Evolutionary conservation across 257 asterid species (phyloP), one percentile per base, ranked within the genome.

Genomic region (Gynochthodes officinalis): DNA sequence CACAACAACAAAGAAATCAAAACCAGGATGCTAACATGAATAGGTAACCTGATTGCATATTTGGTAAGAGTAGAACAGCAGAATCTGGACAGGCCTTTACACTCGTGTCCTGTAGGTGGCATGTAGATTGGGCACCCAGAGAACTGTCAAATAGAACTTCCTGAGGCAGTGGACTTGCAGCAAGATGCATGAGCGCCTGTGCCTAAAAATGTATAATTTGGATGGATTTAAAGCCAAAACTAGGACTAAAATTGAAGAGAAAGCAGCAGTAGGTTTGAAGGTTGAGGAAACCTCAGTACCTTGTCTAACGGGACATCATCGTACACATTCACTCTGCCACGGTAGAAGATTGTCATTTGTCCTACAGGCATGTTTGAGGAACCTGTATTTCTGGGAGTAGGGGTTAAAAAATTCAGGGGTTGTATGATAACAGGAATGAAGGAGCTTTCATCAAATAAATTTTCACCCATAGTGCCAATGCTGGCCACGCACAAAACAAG

Each of bases 311-410:
- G 88, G 81, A 95, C 80, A 77, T 87, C 90, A 78, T 95, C 98
- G 70, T 90, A 92, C 67, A 95, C 99, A 80, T 90, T 90, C 76
- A 95, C 90, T 80, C 88, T 81, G 72, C 99, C 99, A 57, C 94
- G 75, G 72, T 95, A 95, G 79, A 95, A 95, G 76, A 95, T 89
- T 18, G 98, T 84, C 99, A 95, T 88, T 79, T 92, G 99, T 73
- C 96, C 96, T 55, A 58, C 83, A 30, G 85, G 84, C 50, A 57
- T 76, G 76, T 77, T 84, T 52, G 86, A 70, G 58, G 87, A 48
- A 71, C 68, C 86, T 73, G 80, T 69, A 63, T 80, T 72, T 82
- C 99, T 88, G 88, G 73, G 50, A 62, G 3, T 40, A 35, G 43
- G 46, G 39, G 50, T 33, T 15, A 58, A 55, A 40, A 18, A n/a